These are phyloP conservation scores for Thymus quinquecostatus DNA, from an alignment of 257 asterid genomes.

Conservation along the genomic window DNA sequence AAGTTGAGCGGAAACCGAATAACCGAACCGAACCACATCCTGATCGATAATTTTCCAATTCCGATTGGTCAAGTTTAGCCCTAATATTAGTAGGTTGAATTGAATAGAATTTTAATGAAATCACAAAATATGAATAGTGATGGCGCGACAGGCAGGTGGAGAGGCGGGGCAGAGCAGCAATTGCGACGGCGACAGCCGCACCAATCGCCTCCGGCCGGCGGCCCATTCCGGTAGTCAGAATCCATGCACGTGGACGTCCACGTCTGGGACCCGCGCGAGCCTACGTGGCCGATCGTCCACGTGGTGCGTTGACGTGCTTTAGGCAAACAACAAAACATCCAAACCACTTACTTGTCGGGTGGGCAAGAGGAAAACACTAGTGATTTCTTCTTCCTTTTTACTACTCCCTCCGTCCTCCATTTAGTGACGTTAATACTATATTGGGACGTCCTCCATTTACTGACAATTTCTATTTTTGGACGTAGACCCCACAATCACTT, in stretches of 20 bases:
- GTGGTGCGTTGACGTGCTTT: conserved; percentile 2
- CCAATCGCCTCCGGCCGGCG: conserved; percentile 13
- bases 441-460: too few species aligned
- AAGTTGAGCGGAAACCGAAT: too few species aligned
- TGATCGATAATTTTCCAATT: too few species aligned
- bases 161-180: conserved; percentile 8
- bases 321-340: conserved; percentile 22
- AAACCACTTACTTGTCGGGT: conserved; percentile 28
- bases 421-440: too few species aligned
- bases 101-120: too few species aligned
- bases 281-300: conserved; percentile 17
- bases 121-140: background rate
- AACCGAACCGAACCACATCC: too few species aligned
- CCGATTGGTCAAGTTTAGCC: too few species aligned
- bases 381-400: background rate
- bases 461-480: too few species aligned
- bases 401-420: too few species aligned
- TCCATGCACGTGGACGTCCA: conserved; percentile 32
- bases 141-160: background rate
- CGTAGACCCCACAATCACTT: too few species aligned
- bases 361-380: conserved; percentile 7
- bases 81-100: too few species aligned
- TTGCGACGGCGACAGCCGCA: conserved; percentile 32
- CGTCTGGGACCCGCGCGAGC: conserved; percentile 25
- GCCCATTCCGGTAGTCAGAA: background rate